Evolutionary conservation across 2,329 filamentous ascomycete genomes (phyloP), one percentile per base, ranked within the genome.

Genomic region (Beauveria sp.): DNA sequence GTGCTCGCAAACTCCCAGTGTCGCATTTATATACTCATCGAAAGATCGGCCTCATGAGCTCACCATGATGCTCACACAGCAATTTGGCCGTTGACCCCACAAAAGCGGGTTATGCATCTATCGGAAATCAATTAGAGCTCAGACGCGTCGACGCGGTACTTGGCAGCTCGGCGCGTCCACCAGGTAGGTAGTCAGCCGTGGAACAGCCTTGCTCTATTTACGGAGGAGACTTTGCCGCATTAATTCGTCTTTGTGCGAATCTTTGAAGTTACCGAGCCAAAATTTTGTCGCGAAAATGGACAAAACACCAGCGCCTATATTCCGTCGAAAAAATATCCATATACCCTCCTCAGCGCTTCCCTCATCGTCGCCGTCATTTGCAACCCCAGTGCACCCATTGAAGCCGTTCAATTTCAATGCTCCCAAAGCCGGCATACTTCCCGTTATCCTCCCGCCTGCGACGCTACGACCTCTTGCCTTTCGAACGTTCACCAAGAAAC

Each of bases 401-500:
- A 84, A 83, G 67, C 84, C 88, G 18, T 87, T 87, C 71, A 77
- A 76, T 40, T 74, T 82, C 65, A 77, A 80, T 28, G 76, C 78
- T 2, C 76, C 80, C 48, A 81, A 83, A 67, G 81, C 86, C 14
- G 80, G 86, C 7, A 89, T 98, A 53, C 81, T 99, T 1, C 92
- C 95, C 4, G 95, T 99, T 62, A 81, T 96, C 42, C 86, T 99
- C 5, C 93, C 93, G 3, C 90, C 93, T 0, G 86, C 91, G 10
- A 96, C 90, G 0, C 79, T 99, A 46, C 84, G 96, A 65, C 93
- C 95, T 2, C 81, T 98, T 22, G 96, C 95, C 9, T 98, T 99
- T 71, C 87, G 95, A 52, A 96, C 91, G 0, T 96, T 99, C 67
- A 99, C 95, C 2, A 97, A 97, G 75, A 99, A 98, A 71, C 91